Evolutionary conservation across 2,329 filamentous ascomycete species (phyloP).

Genomic region (Thielaviopsis punctulata): DNA sequence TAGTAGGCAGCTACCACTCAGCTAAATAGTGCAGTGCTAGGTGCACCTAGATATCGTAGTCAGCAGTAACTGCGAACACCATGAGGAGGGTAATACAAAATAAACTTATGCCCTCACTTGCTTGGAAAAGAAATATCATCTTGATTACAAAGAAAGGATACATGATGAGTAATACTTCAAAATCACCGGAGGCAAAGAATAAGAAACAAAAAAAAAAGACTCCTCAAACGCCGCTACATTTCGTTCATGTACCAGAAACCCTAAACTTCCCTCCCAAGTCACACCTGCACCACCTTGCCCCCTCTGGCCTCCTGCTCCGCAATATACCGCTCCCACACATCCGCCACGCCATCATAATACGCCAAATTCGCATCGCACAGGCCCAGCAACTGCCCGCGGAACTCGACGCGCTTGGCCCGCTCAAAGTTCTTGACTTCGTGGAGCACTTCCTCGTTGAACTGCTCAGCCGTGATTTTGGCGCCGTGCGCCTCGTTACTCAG

Average conservation of each 20-base stretch:
- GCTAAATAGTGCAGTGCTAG: too few relatives aligned
- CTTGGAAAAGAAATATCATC: too few relatives aligned
- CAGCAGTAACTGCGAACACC: too few relatives aligned
- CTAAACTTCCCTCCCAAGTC: too few relatives aligned
- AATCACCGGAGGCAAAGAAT: background rate
- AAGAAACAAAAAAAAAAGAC: background rate
- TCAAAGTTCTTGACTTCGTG: constrained; percentile 90
- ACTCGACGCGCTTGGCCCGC: constrained; percentile 85
- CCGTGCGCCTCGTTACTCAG: constrained; percentile 77
- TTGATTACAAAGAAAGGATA: background rate
- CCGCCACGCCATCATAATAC: constrained; percentile 66
- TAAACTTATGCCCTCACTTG: too few relatives aligned
- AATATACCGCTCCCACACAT: constrained; percentile 83
- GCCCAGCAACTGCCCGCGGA: constrained; percentile 68
- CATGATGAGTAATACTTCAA: too few relatives aligned
- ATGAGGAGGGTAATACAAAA: too few relatives aligned
- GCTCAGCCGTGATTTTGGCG: constrained; percentile 71
- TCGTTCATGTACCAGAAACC: background rate
- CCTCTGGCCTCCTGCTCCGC: constrained; percentile 61
- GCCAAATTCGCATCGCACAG: constrained; percentile 72
- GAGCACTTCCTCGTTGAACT: constrained; percentile 92
- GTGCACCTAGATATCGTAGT: too few relatives aligned
- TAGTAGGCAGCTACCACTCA: too few relatives aligned
- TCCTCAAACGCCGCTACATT: background rate
- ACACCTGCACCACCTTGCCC: constrained; percentile 10